Evolutionary conservation across 2,329 filamentous ascomycete genomes (phyloP), one percentile per base, ranked within the genome.

Genomic region (Monosporascus sp.): DNA sequence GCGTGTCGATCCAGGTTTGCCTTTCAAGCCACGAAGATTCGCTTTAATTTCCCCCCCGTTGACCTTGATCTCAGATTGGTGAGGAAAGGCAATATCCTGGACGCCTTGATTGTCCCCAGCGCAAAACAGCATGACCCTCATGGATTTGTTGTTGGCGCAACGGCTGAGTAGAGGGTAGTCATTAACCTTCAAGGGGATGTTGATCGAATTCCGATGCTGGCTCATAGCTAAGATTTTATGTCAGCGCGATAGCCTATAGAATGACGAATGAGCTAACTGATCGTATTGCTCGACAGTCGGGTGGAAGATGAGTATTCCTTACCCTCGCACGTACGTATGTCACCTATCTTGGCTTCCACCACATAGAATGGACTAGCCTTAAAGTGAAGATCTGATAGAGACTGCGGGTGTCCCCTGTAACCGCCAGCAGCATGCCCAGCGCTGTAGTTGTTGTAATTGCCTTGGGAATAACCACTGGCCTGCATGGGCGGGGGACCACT

Each of bases 21-120:
- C 97, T 73, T 99, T 99, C 57, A 99, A 73, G 5, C 94, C 94
- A 61, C 94, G 88, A 60, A 96, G 79, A 68, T 97, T 99, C n/a
- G 88, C 87, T 70, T 93, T 94, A 60, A 97, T 81, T 53, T 97
- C 91, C 37, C 88, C 88, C 9, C 85, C 81, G 63, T 99, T 99
- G 52, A 96, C 84, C 67, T 91, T 93, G 53, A 99, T 80, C 68
- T 99, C 94, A 35, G 94, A 88, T 72, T 97, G 91, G 62, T 93
- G 85, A 2, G 94, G 94, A 60, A 99, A 99, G 0, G 89, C 76
- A 51, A 99, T 85, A 57, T 97, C 91, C 49, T 89, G 88, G 3
- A 75, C 69, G 17, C 80, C 82, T 15, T 78, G 71, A 17, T 77
- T 78, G 52, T 90, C 87, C 1, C 77, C 75, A 3, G 89, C 85